Conservation (phyloP, 2,329 filamentous ascomycete species). For the Verticillium zaregamsianum region DNA sequence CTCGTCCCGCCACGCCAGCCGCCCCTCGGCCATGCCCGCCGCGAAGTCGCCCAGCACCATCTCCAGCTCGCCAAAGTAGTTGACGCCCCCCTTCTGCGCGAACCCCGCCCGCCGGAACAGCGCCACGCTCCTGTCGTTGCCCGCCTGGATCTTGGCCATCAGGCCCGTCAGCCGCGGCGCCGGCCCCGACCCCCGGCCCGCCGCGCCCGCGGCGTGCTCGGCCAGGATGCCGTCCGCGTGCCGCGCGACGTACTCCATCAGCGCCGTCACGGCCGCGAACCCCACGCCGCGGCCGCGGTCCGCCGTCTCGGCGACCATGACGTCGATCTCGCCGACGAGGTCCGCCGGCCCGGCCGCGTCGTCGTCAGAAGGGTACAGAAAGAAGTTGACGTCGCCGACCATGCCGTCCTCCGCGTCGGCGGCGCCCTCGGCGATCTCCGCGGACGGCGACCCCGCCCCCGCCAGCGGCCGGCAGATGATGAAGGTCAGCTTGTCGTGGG, state of each 20-base stretch:
- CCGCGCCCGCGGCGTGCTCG: slow-evolving; percentile 30
- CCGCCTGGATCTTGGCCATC: slow-evolving; percentile 56
- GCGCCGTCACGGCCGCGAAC: slow-evolving; percentile 57
- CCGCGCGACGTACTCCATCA: slow-evolving; percentile 63
- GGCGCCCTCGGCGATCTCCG: slow-evolving; percentile 28
- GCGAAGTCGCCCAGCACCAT: slow-evolving; percentile 35
- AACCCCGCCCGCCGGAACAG: slow-evolving; percentile 52
- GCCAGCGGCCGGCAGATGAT: slow-evolving; percentile 63
- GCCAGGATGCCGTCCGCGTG: slow-evolving; percentile 50
- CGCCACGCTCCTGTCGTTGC: slow-evolving; percentile 46
- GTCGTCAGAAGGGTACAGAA: slow-evolving; percentile 60
- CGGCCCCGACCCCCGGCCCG: slow-evolving; percentile 18
- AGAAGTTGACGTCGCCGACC: slow-evolving; percentile 78
- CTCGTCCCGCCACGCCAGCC: not conserved
- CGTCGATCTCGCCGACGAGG: slow-evolving; percentile 69
- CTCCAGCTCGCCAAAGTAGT: slow-evolving; percentile 59
- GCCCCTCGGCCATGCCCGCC: not conserved
- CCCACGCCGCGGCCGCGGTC: slow-evolving; percentile 63
- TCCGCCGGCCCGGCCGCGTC: slow-evolving; percentile 32
- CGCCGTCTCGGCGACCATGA: slow-evolving; percentile 70
- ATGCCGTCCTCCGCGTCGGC: slow-evolving; percentile 55
- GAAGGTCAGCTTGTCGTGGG: slow-evolving; percentile 86
- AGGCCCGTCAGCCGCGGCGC: slow-evolving; percentile 36
- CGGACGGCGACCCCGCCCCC: slow-evolving; percentile 15
- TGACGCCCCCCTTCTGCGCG: slow-evolving; percentile 42